Evolutionary conservation across 257 asterid genomes (phyloP).

Genomic region (Solanum paucissectum): DNA sequence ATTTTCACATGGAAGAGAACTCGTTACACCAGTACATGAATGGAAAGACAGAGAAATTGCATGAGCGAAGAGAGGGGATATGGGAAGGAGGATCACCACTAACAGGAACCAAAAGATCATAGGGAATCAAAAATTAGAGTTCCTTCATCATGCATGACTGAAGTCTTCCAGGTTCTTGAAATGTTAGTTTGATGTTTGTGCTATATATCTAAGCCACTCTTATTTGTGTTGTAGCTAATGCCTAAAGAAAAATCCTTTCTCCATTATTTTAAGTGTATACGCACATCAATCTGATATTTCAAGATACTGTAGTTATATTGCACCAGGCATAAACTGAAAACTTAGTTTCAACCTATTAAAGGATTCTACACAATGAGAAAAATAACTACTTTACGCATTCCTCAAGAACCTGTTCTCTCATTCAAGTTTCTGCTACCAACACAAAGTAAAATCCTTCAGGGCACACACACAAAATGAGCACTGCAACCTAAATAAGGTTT

Average conservation of each 20-base stretch:
- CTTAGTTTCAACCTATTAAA: not conserved
- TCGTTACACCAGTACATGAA: not conserved
- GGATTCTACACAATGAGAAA: not conserved
- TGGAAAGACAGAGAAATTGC: not conserved
- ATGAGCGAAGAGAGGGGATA: not conserved
- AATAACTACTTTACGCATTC: not conserved
- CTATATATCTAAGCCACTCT: not conserved
- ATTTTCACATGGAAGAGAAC: not conserved
- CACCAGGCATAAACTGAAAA: not conserved
- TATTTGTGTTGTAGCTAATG: not conserved
- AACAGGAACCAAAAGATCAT: not conserved
- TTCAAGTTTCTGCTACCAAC: not conserved
- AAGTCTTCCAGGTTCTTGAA: not conserved
- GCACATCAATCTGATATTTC: not conserved
- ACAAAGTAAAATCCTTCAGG: not conserved
- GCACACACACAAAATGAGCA: not conserved
- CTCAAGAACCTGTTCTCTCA: not conserved
- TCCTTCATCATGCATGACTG: not conserved
- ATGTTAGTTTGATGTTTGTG: not conserved
- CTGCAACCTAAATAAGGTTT: not conserved
- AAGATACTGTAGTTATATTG: not conserved
- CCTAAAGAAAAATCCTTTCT: not conserved
- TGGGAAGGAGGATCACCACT: not conserved
- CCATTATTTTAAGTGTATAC: not conserved
- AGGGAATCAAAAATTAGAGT: not conserved